These are phyloP conservation scores for Salix exigua DNA, from an alignment of 345 rosid genomes.

Conservation along the genomic window DNA sequence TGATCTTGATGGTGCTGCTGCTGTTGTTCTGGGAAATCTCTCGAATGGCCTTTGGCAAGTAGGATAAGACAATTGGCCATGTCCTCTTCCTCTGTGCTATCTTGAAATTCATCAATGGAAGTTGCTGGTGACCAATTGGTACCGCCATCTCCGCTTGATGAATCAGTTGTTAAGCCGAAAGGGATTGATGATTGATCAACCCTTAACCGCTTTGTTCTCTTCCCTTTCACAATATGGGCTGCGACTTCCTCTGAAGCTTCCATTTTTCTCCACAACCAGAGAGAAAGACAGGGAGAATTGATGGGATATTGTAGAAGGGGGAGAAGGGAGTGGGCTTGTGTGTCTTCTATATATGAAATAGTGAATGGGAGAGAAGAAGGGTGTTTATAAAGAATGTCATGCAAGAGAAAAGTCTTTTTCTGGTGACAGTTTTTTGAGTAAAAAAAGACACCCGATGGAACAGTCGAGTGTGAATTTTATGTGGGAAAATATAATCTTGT, in stretches of 20 bases:
- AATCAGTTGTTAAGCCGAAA: slow-evolving; percentile 33
- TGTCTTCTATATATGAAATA: slow-evolving; percentile 17
- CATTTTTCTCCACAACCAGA: slow-evolving; percentile 28
- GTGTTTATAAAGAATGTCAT: neutral
- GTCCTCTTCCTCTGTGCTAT: slow-evolving; percentile 63
- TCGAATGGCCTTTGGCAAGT: slow-evolving; percentile 63
- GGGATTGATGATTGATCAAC: slow-evolving; percentile 52
- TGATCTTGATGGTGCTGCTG: neutral
- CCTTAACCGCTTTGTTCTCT: slow-evolving; percentile 73
- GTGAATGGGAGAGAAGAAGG: neutral
- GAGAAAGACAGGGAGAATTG: slow-evolving; percentile 15
- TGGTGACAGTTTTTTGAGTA: slow-evolving; percentile 30
- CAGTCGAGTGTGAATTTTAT: slow-evolving; percentile 33
- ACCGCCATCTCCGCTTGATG: slow-evolving; percentile 14
- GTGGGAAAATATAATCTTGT: neutral
- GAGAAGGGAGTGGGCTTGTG: slow-evolving; percentile 20
- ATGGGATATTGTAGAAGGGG: slow-evolving; percentile 7
- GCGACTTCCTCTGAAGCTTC: slow-evolving; percentile 41
- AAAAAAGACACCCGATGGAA: slow-evolving; percentile 27
- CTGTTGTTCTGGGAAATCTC: slow-evolving; percentile 1
- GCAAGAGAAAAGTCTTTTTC: neutral
- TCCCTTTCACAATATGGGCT: slow-evolving; percentile 54
- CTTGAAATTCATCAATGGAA: slow-evolving; percentile 28
- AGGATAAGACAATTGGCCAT: slow-evolving; percentile 94
- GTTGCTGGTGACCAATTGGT: slow-evolving; percentile 23